A percentile compares a stretch with the other conserved stretches of the same genome.
These are phyloP conservation scores for Nepenthes alata DNA, from an alignment of 179 eudicot genomes.

Conservation along the genomic window DNA sequence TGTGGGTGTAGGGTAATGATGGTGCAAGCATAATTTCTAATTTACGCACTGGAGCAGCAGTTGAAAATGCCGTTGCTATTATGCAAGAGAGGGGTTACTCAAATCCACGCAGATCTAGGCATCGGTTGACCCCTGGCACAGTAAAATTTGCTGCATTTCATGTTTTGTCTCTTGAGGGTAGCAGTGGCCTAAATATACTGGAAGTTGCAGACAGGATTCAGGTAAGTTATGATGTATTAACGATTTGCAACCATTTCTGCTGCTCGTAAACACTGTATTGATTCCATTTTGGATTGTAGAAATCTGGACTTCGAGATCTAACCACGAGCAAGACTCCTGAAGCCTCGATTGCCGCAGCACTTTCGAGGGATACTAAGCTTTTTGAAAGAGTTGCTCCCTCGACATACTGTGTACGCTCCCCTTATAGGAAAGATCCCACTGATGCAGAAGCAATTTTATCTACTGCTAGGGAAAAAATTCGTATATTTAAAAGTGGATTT, in stretches of 20 bases:
- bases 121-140: slow-evolving; percentile 92
- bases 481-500: slow-evolving; percentile 41
- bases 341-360: slow-evolving; percentile 91
- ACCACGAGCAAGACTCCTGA: slow-evolving; percentile 95
- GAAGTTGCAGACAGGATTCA: slow-evolving; percentile 90
- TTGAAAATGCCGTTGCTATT: slow-evolving; percentile 67
- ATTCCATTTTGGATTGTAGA: slow-evolving; percentile 25
- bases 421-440: slow-evolving; percentile 70
- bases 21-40: slow-evolving; percentile 50
- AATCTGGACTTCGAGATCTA: slow-evolving; percentile 86
- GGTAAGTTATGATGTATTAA: slow-evolving; percentile 20
- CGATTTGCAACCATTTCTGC: background rate
- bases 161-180: slow-evolving; percentile 78
- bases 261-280: slow-evolving; percentile 5
- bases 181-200: slow-evolving; percentile 63
- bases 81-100: slow-evolving; percentile 80
- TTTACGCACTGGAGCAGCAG: slow-evolving; percentile 75
- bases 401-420: slow-evolving; percentile 68
- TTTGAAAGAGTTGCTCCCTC: slow-evolving; percentile 96
- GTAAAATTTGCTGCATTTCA: slow-evolving; percentile 95
- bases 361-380: slow-evolving; percentile 84
- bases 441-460: slow-evolving; percentile 55
- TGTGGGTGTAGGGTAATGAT: slow-evolving; percentile 47
- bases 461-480: slow-evolving; percentile 65
- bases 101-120: slow-evolving; percentile 76